phyloP scores from a whole-genome alignment of 371 early-diverging fungal genomes.

The Mucor irregularis region DNA sequence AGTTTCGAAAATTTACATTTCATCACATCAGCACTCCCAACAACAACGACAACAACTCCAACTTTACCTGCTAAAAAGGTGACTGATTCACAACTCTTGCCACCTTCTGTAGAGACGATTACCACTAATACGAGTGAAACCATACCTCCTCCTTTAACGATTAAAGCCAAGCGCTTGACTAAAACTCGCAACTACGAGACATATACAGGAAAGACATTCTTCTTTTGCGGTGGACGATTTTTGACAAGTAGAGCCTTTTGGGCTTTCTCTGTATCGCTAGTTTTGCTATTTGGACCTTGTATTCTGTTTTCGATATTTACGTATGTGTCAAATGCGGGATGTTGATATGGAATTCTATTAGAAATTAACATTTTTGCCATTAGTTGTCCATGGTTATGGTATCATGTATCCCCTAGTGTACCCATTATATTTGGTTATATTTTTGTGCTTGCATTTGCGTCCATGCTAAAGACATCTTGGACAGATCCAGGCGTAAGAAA shows the following conservation, averaged over 20 bases:
- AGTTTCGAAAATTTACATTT: conserved; percentile 5
- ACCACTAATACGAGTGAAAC: too few relatives aligned
- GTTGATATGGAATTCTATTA: too few relatives aligned
- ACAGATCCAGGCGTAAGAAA: conserved; percentile 84
- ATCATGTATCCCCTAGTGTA: conserved; percentile 59
- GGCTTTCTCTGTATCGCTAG: conserved; percentile 68
- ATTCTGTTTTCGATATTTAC: conserved; percentile 72
- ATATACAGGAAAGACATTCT: conserved; percentile 51
- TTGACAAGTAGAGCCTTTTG: conserved; percentile 69
- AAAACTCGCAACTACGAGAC: conserved; percentile 29
- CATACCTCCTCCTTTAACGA: too few relatives aligned
- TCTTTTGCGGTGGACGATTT: conserved; percentile 70
- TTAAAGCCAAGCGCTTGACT: conserved; percentile 8
- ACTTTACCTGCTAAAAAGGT: background rate
- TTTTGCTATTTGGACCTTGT: conserved; percentile 66
- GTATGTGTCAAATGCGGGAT: too few relatives aligned
- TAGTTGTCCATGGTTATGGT: conserved; percentile 74
- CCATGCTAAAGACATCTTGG: conserved; percentile 83
- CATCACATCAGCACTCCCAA: background rate
- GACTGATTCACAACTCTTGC: too few relatives aligned
- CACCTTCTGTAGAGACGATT: too few relatives aligned
- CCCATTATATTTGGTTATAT: conserved; percentile 76
- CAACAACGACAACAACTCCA: background rate
- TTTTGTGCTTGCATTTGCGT: conserved; percentile 62
- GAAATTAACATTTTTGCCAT: background rate